These are phyloP conservation scores for Akanthomyces muscarius DNA, from an alignment of 2,329 filamentous ascomycete species.

Conservation along the genomic window DNA sequence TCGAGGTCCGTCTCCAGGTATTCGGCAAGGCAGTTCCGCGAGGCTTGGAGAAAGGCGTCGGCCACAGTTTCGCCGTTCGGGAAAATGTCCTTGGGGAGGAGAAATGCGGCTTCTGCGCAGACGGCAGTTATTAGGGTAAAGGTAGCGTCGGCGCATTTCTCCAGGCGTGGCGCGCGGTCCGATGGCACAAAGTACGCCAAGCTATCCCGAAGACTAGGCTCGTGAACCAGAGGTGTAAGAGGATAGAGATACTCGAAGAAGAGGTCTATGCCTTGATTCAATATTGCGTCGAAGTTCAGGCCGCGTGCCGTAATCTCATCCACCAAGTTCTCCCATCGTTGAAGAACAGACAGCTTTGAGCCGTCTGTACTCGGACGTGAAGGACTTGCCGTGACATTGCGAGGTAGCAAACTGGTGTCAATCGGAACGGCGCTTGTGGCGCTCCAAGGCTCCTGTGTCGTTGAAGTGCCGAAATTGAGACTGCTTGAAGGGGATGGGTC, in stretches of 20 bases:
- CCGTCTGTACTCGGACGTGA: neutral
- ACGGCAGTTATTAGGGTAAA: constrained; percentile 43
- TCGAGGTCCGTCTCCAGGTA: constrained; percentile 41
- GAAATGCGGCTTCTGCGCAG: constrained; percentile 38
- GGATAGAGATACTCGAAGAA: constrained; percentile 43
- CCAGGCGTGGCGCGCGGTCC: constrained; percentile 18
- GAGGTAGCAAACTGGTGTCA: neutral
- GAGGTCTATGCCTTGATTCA: constrained; percentile 34
- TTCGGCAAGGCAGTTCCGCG: constrained; percentile 34
- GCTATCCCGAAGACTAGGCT: constrained; percentile 36
- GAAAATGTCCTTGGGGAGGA: constrained; percentile 38
- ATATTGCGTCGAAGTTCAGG: constrained; percentile 25
- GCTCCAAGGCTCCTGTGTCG: neutral
- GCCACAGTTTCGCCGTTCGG: constrained; percentile 35
- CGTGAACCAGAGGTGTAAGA: constrained; percentile 39
- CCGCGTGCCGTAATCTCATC: constrained; percentile 25
- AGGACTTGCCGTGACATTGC: neutral
- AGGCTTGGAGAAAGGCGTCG: constrained; percentile 37
- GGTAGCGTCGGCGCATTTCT: constrained; percentile 34
- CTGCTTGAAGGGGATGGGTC: neutral
- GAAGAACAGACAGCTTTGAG: constrained; percentile 22
- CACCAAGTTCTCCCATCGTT: constrained; percentile 29
- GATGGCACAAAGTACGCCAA: constrained; percentile 29
- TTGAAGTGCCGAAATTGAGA: neutral
- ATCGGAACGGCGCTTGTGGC: neutral